Conservation (phyloP, 2,329 filamentous ascomycete species). For the Venturiaceae sp. region DNA sequence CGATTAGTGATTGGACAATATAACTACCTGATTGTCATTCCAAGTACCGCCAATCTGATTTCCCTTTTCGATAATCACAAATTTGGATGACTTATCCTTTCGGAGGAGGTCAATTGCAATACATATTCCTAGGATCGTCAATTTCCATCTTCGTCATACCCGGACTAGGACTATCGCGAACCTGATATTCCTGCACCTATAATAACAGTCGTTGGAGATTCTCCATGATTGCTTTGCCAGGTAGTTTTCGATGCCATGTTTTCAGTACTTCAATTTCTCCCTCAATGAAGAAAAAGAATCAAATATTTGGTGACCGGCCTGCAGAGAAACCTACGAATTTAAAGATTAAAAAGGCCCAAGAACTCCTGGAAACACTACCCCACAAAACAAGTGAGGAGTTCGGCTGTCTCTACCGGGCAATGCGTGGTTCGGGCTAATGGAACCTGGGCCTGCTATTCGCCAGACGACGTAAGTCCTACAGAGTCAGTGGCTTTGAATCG, state of each 20-base stretch:
- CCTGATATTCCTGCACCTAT: constrained; percentile 47
- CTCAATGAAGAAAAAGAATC: no score
- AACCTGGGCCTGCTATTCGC: background rate
- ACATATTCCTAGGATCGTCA: constrained; percentile 35
- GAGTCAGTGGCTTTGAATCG: background rate
- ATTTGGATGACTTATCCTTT: constrained; percentile 41
- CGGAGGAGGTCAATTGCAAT: constrained; percentile 48
- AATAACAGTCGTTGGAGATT: constrained; percentile 23
- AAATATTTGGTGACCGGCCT: background rate
- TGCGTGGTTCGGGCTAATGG: background rate
- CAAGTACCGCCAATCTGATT: constrained; percentile 44
- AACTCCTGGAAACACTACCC: no score
- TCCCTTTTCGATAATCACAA: constrained; percentile 48
- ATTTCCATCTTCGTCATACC: background rate
- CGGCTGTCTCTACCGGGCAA: background rate
- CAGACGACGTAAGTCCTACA: no score
- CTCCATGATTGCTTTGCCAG: background rate
- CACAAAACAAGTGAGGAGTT: background rate
- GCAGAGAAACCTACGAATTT: background rate
- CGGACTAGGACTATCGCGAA: constrained; percentile 12
- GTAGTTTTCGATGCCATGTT: background rate
- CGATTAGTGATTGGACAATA: no score
- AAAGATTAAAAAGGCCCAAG: background rate
- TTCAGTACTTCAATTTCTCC: background rate
- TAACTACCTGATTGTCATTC: constrained; percentile 21